Evolutionary conservation across 2,329 filamentous ascomycete genomes (phyloP).

Genomic region (Ilyonectria robusta): DNA sequence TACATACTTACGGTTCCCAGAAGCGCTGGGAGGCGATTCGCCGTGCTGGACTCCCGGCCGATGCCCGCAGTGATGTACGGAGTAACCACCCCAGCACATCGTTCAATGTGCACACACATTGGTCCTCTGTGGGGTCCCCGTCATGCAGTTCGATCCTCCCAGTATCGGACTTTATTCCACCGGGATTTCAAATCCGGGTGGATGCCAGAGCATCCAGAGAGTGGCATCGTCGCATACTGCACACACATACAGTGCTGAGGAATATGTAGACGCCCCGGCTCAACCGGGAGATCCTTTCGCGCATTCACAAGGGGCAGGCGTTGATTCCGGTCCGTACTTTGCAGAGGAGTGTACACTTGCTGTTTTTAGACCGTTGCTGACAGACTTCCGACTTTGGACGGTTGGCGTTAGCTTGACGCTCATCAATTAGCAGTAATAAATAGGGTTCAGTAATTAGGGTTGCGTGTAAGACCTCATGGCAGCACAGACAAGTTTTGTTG

Average conservation of each 20-base stretch:
- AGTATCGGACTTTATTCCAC: slow-evolving; percentile 25
- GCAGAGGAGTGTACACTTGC: neutral
- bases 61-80: slow-evolving; percentile 13
- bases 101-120: slow-evolving; percentile 14
- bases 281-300: slow-evolving; percentile 13
- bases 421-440: slow-evolving; percentile 8
- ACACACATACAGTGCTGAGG: neutral
- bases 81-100: slow-evolving; percentile 13
- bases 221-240: neutral
- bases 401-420: slow-evolving; percentile 8
- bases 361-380: neutral
- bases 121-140: slow-evolving; percentile 18
- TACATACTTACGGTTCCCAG: slow-evolving; percentile 6
- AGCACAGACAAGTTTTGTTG: slow-evolving; percentile 1
- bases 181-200: slow-evolving; percentile 27
- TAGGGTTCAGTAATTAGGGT: slow-evolving; percentile 22
- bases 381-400: neutral
- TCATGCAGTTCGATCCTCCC: slow-evolving; percentile 22
- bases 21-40: slow-evolving; percentile 17
- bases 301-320: slow-evolving; percentile 1
- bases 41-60: neutral
- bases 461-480: neutral
- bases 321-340: neutral
- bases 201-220: slow-evolving; percentile 9
- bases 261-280: neutral